Evolutionary conservation across 202 grass and related monocot species (phyloP).

Genomic region (Setaria viridis): DNA sequence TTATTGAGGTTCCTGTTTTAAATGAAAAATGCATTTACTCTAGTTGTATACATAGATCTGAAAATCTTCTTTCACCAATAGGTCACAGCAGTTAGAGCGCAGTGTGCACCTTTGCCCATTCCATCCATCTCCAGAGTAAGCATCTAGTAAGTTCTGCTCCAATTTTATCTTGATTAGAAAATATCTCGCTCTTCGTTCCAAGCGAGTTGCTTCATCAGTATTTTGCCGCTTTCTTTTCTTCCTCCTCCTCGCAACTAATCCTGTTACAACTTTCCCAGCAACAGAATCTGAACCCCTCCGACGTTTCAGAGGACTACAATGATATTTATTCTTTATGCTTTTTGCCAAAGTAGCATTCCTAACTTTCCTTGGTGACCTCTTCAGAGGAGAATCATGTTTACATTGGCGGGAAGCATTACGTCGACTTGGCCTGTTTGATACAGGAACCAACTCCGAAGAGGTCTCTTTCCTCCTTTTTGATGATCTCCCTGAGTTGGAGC

Average conservation of each 20-base stretch:
- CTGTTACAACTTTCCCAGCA: constrained; percentile 51
- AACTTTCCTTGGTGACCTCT: constrained; percentile 52
- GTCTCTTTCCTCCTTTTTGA: constrained; percentile 36
- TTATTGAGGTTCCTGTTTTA: constrained; percentile 17
- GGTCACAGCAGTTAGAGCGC: constrained; percentile 21
- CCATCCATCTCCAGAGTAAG: constrained; percentile 97
- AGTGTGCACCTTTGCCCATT: constrained; percentile 78
- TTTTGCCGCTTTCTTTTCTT: constrained; percentile 64
- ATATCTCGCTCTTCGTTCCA: constrained; percentile 85
- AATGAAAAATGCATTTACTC: constrained; percentile 16
- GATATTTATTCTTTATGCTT: constrained; percentile 52
- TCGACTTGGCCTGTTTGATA: constrained; percentile 39
- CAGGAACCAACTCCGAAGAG: constrained; percentile 47
- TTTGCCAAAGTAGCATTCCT: constrained; percentile 46
- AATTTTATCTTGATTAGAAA: constrained; percentile 88
- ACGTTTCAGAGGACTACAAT: constrained; percentile 44
- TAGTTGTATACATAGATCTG: constrained; percentile 37
- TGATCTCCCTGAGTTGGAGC: constrained; percentile 56
- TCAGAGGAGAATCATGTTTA: constrained; percentile 53
- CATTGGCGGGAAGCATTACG: constrained; percentile 51
- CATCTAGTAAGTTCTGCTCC: constrained; percentile 90
- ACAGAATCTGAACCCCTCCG: constrained; percentile 43
- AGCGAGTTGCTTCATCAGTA: constrained; percentile 71
- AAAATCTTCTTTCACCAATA: constrained; percentile 26
- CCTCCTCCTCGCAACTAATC: constrained; percentile 47